phyloP scores from a whole-genome alignment of 2,329 filamentous ascomycete species.

The Ceratocystis diversiconidia region DNA sequence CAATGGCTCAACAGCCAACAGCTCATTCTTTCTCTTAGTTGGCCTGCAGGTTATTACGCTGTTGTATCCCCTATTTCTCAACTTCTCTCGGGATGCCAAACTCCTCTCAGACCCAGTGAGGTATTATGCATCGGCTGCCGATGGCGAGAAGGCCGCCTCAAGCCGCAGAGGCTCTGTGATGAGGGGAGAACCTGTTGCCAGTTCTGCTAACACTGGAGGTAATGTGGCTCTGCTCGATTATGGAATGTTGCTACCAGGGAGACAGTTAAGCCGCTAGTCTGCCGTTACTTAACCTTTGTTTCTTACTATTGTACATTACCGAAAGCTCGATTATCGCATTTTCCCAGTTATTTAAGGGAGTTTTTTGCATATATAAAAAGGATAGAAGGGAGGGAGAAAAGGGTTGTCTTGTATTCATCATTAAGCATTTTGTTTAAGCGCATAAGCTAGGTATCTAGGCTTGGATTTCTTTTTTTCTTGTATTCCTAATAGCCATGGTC shows the following conservation, averaged over 20 bases:
- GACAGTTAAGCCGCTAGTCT: neutral
- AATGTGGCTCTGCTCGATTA: neutral
- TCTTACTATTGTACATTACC: neutral
- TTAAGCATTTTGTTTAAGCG: no score
- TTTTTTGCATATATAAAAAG: no score
- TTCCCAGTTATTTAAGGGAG: no score
- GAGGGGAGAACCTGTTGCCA: neutral
- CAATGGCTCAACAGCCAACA: conserved; percentile 44
- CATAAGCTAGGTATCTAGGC: neutral
- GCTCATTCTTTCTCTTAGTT: conserved; percentile 50
- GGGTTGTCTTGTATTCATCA: no score
- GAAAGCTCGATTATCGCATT: neutral
- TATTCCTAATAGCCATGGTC: neutral
- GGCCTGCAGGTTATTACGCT: conserved; percentile 34
- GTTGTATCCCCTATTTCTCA: conserved; percentile 37
- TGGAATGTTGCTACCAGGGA: neutral
- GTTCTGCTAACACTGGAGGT: neutral
- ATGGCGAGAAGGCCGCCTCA: neutral
- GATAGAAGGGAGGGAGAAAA: no score
- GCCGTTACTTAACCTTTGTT: neutral
- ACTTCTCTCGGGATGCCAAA: conserved; percentile 33
- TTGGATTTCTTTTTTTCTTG: no score
- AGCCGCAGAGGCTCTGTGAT: neutral
- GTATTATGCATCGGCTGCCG: neutral
- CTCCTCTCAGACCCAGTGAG: conserved; percentile 28